Evolutionary conservation across 2,329 filamentous ascomycete species (phyloP), one percentile per base, ranked within the genome.

Genomic region (Teratosphaeria nubilosa): DNA sequence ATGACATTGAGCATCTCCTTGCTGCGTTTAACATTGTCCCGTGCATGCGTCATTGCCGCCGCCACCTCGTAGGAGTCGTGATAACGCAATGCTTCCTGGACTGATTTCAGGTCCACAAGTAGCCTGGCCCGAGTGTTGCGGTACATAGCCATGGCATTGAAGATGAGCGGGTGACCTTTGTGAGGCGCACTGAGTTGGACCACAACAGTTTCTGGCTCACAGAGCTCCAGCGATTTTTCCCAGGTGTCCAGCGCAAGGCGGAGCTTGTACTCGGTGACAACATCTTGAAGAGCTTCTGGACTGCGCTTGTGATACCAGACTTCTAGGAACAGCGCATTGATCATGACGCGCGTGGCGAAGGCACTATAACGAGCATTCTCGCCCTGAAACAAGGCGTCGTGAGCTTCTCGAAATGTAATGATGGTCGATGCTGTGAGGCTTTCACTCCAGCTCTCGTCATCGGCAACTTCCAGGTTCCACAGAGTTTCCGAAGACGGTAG

Each of bases 221-320:
- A 96, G 61, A 95, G 82, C 58, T 95, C 90, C 24, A 97, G 83
- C 48, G 92, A 96, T 76, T 89, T 95, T 79, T 97, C 91, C 94
- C 94, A 99, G n/a, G 92, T 96, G 77, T 97, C 92, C 56, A 99
- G 80, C 55, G 94, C 94, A 56, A 96, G 84, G 58, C 94, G 86
- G 61, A 99, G 86, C 80, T 96, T 97, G 82, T 96, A 97, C 76
- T 97, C 94, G 3, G 92, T 95, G 51, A 97, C 92, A 45, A 97
- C 91, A 70, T 97, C 92, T 75, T 97, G 94, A 48, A 97, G 80
- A 55, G 92, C 91, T 73, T 97, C 91, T n/a, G 92, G 92, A 73
- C 90, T 96, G 70, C 94, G 89, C 82, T 96, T 96, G 78, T 97
- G 90, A 71, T 96, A 95, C 94, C 94, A 99, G 2, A 97, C 92